These are phyloP conservation scores for Dichomitus squalens DNA, from an alignment of 1,284 basidiomycete species.

Conservation along the genomic window DNA sequence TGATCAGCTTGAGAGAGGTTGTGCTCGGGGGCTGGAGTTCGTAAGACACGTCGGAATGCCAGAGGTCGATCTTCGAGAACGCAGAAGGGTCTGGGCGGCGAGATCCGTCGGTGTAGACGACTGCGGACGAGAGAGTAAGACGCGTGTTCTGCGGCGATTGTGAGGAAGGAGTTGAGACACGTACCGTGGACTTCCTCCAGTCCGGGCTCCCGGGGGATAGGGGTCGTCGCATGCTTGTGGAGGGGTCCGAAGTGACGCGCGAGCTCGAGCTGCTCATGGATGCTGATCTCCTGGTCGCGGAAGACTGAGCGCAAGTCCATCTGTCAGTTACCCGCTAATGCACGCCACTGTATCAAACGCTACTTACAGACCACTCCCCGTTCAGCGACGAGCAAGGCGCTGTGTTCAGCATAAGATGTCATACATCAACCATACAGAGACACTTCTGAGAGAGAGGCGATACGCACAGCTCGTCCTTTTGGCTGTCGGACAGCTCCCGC, in stretches of 20 bases:
- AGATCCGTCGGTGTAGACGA: constrained; percentile 71
- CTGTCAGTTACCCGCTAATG: constrained; percentile 7
- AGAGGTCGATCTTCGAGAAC: constrained; percentile 79
- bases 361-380: constrained; percentile 68
- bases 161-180: constrained; percentile 25
- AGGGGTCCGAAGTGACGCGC: constrained; percentile 77
- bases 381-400: constrained; percentile 69
- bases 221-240: constrained; percentile 83
- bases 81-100: constrained; percentile 70
- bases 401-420: constrained; percentile 27
- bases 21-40: constrained; percentile 75
- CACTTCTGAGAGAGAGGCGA: not conserved
- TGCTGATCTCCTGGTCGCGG: constrained; percentile 69
- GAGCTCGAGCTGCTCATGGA: constrained; percentile 73
- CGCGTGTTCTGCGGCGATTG: not conserved
- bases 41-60: constrained; percentile 83
- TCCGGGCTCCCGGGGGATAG: constrained; percentile 67
- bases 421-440: constrained; percentile 7
- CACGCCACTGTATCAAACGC: not conserved
- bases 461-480: constrained; percentile 70
- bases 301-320: constrained; percentile 49
- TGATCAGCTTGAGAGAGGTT: constrained; percentile 70
- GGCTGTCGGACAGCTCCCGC: constrained; percentile 54
- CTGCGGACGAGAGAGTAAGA: constrained; percentile 33
- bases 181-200: constrained; percentile 79